phyloP scores from a whole-genome alignment of 768 basidiomycete species.

The Pisolithus tinctorius region DNA sequence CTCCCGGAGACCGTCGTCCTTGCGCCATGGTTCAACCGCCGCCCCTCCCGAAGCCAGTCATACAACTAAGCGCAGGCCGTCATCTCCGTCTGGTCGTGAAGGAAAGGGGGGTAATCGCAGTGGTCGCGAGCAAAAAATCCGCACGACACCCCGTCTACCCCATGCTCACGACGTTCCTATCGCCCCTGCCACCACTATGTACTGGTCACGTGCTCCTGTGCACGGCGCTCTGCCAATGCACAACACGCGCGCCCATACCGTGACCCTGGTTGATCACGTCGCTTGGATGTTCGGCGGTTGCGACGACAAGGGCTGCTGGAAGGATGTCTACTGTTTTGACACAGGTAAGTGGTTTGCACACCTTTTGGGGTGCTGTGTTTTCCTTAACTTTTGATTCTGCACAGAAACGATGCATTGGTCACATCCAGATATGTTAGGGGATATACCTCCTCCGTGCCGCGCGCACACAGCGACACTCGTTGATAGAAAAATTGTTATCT shows the following conservation, averaged over 20 bases:
- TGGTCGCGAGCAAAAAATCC: slow-evolving; percentile 28
- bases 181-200: slow-evolving; percentile 70
- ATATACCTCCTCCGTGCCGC: slow-evolving; percentile 72
- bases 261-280: slow-evolving; percentile 73
- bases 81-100: slow-evolving; percentile 25
- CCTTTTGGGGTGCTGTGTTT: neutral
- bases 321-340: slow-evolving; percentile 81
- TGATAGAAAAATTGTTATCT: slow-evolving; percentile 72
- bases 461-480: slow-evolving; percentile 86
- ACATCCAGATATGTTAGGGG: slow-evolving; percentile 69
- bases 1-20: slow-evolving; percentile 26
- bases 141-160: slow-evolving; percentile 51
- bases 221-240: slow-evolving; percentile 62
- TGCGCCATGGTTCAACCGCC: slow-evolving; percentile 25
- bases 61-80: slow-evolving; percentile 18
- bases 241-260: slow-evolving; percentile 75
- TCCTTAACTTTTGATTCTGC: neutral
- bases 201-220: slow-evolving; percentile 82
- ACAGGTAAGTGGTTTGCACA: slow-evolving; percentile 44
- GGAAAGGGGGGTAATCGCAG: slow-evolving; percentile 5
- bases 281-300: slow-evolving; percentile 91
- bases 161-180: slow-evolving; percentile 51
- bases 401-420: slow-evolving; percentile 89
- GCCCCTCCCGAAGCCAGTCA: slow-evolving; percentile 20
- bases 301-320: slow-evolving; percentile 69